These are phyloP conservation scores for Epichloe uncinata DNA, from an alignment of 2,329 filamentous ascomycete genomes.

Conservation along the genomic window DNA sequence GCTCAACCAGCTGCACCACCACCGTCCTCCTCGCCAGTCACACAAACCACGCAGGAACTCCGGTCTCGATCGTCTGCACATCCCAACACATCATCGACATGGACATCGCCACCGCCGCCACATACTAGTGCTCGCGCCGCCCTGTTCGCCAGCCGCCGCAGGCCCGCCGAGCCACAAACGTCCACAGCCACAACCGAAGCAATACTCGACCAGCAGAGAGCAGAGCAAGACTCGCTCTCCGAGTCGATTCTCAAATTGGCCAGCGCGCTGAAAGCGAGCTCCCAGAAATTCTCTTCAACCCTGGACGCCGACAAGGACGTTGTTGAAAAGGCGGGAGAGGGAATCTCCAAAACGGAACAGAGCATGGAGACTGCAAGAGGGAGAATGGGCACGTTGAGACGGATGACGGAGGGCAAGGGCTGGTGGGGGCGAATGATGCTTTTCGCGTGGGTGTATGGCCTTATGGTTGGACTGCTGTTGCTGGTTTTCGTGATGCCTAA, in stretches of 20 bases:
- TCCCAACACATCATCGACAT: slow-evolving; percentile 5
- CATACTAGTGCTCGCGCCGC: slow-evolving; percentile 27
- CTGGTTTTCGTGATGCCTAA: slow-evolving; percentile 82
- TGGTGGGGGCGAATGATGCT: slow-evolving; percentile 77
- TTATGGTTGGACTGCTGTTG: slow-evolving; percentile 67
- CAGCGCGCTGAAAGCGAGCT: slow-evolving; percentile 60
- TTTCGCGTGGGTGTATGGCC: slow-evolving; percentile 68
- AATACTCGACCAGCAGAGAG: slow-evolving; percentile 61
- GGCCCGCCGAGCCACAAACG: slow-evolving; percentile 21
- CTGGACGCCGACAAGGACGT: slow-evolving; percentile 62
- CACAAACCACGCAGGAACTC: slow-evolving; percentile 22
- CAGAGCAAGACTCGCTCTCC: slow-evolving; percentile 73
- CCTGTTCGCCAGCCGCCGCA: slow-evolving; percentile 29
- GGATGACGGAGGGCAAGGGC: slow-evolving; percentile 77
- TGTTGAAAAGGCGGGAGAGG: slow-evolving; percentile 55
- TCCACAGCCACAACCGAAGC: slow-evolving; percentile 50
- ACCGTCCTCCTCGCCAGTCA: slow-evolving; percentile 7
- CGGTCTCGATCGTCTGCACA: slow-evolving; percentile 17
- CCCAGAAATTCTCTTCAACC: slow-evolving; percentile 55
- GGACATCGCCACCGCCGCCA: slow-evolving; percentile 8
- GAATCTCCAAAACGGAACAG: slow-evolving; percentile 62
- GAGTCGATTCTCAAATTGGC: slow-evolving; percentile 73
- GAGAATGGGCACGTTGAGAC: slow-evolving; percentile 62
- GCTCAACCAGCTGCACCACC: slow-evolving; percentile 6
- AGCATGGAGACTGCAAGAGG: slow-evolving; percentile 65